Base-by-base conservation (phyloP, 495 filamentous ascomycete genomes). In the Penicillium macrosclerotiorum region DNA sequence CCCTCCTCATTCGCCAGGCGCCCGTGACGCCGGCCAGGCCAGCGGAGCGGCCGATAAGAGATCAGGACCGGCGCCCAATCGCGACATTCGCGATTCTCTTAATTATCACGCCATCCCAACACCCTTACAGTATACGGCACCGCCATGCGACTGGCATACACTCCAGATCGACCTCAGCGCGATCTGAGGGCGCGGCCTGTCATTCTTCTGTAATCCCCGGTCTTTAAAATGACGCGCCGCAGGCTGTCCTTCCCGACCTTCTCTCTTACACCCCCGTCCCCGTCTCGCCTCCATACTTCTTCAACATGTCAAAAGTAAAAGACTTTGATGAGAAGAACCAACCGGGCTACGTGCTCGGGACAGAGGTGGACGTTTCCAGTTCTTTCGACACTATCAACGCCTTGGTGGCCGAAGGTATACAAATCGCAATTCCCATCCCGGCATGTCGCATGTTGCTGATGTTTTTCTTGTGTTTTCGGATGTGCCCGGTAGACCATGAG, bases 401-500 rank as follows among this genome's bases (percentile, higher is more conserved):
- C 7, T 39, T 64, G 24, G 48, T 62, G 14, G 59, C 52, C 1
- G 61, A 55, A 52, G 61, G 61, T 64, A 41, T 17, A 11, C 16
- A 1, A 40, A 20, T n/a, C n/a, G n/a, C n/a, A n/a, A n/a, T n/a
- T n/a, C n/a, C n/a, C n/a, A n/a, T n/a, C n/a, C n/a, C n/a, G n/a
- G n/a, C n/a, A n/a, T n/a, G n/a, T n/a, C n/a, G n/a, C n/a, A n/a
- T 45, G 17, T 31, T 22, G 13, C 25, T 47, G 31, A 32, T 29
- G 27, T 18, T 25, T 24, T 17, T 20, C 29, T 16, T 14, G 16
- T 31, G 14, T n/a, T 42, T 5, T 5, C 4, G 8, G 17, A 37
- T 27, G 8, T 41, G 31, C 18, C 37, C 17, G n/a, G n/a, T 37
- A 71, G 71, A 74, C 37, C 67, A 71, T 20, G 22, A 60, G 46